Base-by-base conservation (phyloP, 805 yeast genomes). In the Zygotorulaspora danielsina region DNA sequence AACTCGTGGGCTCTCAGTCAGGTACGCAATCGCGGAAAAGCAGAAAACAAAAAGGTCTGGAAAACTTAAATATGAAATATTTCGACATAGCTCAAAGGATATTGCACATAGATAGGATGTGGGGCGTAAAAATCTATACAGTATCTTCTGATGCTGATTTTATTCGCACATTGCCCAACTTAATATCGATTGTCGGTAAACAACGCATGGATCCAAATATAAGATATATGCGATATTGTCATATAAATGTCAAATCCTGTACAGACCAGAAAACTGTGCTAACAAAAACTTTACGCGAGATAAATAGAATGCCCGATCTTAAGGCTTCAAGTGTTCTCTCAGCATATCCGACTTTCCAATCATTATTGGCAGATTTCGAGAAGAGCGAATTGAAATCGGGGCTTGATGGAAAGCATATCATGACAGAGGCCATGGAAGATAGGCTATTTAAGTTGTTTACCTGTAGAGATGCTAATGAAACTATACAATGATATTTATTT, bases 161-260 rank as follows among this genome's bases (percentile, higher is more conserved):
- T 54, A 5, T 67, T 57, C 33, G 84, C 3, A 78, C 85, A 78
- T 52, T 81, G 11, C 71, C 67, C 32, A 72, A 80, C 11, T 70
- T 80, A 45, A 65, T 84, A 0, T 73, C 78, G 48, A 69, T 86
- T 0, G 67, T 81, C 5, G 69, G 78, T 0, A 55, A 63, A 11
- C 64, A 75, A 9, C 52, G 77, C 20, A 75, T 76, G 57, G 87
- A 81, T 51, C 75, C 75, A 16, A 60, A 61, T 25, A 72, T 76
- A 44, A 59, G 86, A 45, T 73, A 77, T 53, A 66, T 69, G 41
- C 73, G 72, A 26, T 67, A 77, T 39, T 71, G 81, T 1, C 77
- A 75, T 46, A 58, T 82, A 6, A 79, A 80, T 4, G 63, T 79
- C 8, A 72, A 67, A 51, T 76, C 84, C 5, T 84, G 84, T 0